Base-by-base conservation (phyloP, 805 yeast genomes). In the Starmerella khaoyaiensis region DNA sequence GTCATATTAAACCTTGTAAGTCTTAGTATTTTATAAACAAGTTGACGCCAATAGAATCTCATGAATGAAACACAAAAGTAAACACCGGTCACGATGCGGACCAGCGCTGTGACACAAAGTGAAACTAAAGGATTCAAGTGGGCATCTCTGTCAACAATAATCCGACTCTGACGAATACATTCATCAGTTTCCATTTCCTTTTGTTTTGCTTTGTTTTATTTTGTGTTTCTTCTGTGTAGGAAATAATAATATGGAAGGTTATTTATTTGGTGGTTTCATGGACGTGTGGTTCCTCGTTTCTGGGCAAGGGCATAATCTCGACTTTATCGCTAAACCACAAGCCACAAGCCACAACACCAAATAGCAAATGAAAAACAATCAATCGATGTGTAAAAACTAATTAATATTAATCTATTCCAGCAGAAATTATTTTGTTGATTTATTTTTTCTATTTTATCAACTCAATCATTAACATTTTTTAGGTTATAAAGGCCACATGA, bases 1-100 rank as follows among this genome's bases (percentile, higher is more conserved):
- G 56, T 48, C 36, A 52, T 52, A 17, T 45, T 51, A 38, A 49
- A 52, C 12, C 24, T 7, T 6, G 9, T 9, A 18, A 31, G 21
- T 17, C 51, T 49, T 34, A 44, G 39, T 8, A 42, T 31, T 20
- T 39, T 33, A 40, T 50, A 50, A 19, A 27, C 26, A 5, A 39
- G 31, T 20, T 36, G 45, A 35, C 48, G 41, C 21, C 5, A 6
- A 18, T 8, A 21, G 28, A 32, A 32, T 16, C 30, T 31, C 3
- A 35, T 23, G 22, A 9, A 20, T n/a, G n/a, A n/a, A n/a, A n/a
- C n/a, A n/a, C n/a, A n/a, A 9, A 9, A 40, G n/a, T 8, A 28
- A 26, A 31, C 28, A 7, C 28, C 23, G 26, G 44, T 41, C 16
- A 31, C 10, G 2, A 29, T 8, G 4, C 23, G 20, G 5, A 36